phyloP scores from a whole-genome alignment of 129 eudicot genomes.

The Chrysanthemum lavandulifolium region DNA sequence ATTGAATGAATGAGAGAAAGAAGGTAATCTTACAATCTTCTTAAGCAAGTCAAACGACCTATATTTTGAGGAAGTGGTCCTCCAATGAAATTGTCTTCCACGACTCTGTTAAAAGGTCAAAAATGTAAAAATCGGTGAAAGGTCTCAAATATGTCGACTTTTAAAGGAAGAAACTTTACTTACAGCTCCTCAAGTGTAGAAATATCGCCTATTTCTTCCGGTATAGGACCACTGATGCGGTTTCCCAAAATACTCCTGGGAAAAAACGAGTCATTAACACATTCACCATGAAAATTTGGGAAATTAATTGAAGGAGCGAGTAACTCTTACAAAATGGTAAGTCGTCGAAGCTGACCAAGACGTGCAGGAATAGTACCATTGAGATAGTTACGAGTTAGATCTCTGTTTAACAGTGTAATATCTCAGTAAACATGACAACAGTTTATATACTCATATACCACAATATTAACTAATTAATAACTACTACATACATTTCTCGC shows the following conservation, averaged over 20 bases:
- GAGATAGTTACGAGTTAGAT: slow-evolving; percentile 69
- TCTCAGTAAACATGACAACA: background rate
- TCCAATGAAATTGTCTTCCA: slow-evolving; percentile 29
- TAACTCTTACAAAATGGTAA: slow-evolving; percentile 58
- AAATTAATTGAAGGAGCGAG: background rate
- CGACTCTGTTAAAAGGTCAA: slow-evolving; percentile 20
- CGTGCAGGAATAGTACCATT: slow-evolving; percentile 65
- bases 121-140: background rate
- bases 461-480: background rate
- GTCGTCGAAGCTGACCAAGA: slow-evolving; percentile 54
- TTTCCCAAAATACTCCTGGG: slow-evolving; percentile 73
- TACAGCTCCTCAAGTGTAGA: slow-evolving; percentile 71
- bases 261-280: background rate
- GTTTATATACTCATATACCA: background rate
- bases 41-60: slow-evolving; percentile 24
- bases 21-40: slow-evolving; percentile 28
- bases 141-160: slow-evolving; percentile 1
- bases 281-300: slow-evolving; percentile 15
- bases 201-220: slow-evolving; percentile 69
- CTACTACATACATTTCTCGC: slow-evolving; percentile 54
- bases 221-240: slow-evolving; percentile 69
- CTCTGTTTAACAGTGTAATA: slow-evolving; percentile 46
- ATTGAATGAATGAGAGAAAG: too few relatives aligned
- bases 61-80: slow-evolving; percentile 29
- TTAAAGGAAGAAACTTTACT: slow-evolving; percentile 28